Conservation (phyloP, 2,329 filamentous ascomycete genomes). For the Hymenoscyphus albidus region DNA sequence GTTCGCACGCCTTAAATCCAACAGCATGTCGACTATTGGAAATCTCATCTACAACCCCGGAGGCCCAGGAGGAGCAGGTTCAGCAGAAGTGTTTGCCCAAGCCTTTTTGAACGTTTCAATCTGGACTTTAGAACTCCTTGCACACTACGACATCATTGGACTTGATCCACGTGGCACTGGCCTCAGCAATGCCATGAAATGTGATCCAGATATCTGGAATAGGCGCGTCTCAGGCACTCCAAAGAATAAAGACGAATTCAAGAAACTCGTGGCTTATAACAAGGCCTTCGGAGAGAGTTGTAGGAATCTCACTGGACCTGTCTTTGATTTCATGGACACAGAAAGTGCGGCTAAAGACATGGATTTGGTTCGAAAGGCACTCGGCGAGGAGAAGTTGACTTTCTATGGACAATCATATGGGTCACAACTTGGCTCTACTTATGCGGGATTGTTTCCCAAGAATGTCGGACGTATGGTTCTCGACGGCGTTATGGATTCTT, state of each 20-base stretch:
- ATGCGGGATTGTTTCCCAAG: slow-evolving; percentile 43
- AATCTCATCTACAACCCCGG: slow-evolving; percentile 42
- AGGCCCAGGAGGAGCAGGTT: slow-evolving; percentile 38
- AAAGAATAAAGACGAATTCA: slow-evolving; percentile 37
- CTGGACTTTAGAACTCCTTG: not conserved
- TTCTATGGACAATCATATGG: slow-evolving; percentile 45
- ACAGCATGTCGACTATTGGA: slow-evolving; percentile 29
- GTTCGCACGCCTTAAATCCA: slow-evolving; percentile 25
- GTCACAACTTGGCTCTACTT: slow-evolving; percentile 41
- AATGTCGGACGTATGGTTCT: slow-evolving; percentile 41
- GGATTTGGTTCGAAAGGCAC: slow-evolving; percentile 34
- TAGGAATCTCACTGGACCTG: slow-evolving; percentile 36
- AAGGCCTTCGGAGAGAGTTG: slow-evolving; percentile 40
- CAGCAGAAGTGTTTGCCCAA: slow-evolving; percentile 24
- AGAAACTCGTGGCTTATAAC: slow-evolving; percentile 39
- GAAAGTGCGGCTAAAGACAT: slow-evolving; percentile 28
- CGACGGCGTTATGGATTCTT: slow-evolving; percentile 44
- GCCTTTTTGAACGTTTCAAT: slow-evolving; percentile 27
- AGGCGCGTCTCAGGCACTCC: slow-evolving; percentile 38
- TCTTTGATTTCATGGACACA: slow-evolving; percentile 43
- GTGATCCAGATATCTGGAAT: slow-evolving; percentile 38
- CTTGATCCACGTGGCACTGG: slow-evolving; percentile 44
- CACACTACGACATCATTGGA: slow-evolving; percentile 39
- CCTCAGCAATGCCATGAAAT: slow-evolving; percentile 39
- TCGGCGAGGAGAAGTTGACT: slow-evolving; percentile 38